These are phyloP conservation scores for Pyrenopolyporus hunteri DNA, from an alignment of 495 filamentous ascomycete species.

Conservation along the genomic window DNA sequence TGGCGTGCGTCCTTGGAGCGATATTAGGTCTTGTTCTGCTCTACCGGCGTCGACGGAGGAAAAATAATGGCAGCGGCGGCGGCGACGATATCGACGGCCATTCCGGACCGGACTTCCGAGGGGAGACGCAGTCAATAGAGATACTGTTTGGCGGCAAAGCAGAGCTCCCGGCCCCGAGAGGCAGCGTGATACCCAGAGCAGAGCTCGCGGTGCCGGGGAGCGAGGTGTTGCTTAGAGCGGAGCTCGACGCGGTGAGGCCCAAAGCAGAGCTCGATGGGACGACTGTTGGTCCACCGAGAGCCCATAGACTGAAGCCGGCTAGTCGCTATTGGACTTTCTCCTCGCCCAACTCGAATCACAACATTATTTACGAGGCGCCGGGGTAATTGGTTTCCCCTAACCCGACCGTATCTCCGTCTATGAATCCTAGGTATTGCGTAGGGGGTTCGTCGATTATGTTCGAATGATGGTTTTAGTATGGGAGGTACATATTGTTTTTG, in stretches of 20 bases:
- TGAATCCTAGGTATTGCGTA: not conserved
- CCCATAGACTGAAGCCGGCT: not conserved
- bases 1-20: not conserved
- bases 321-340: not conserved
- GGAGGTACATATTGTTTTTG: too few relatives aligned
- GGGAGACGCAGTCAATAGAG: too few relatives aligned
- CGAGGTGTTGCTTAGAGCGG: not conserved
- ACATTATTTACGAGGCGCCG: not conserved
- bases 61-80: not conserved
- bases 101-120: not conserved
- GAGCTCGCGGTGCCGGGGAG: too few relatives aligned
- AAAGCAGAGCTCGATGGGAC: not conserved
- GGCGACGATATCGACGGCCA: not conserved
- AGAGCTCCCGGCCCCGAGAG: not conserved
- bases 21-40: not conserved
- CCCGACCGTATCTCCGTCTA: not conserved
- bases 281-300: not conserved
- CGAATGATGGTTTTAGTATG: too few relatives aligned
- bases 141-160: too few relatives aligned
- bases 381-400: not conserved
- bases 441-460: too few relatives aligned
- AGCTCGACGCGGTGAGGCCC: conserved; percentile 8
- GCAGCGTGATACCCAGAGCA: not conserved
- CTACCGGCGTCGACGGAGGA: not conserved
- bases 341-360: not conserved